These are phyloP conservation scores for Graphilbum sp. DNA, from an alignment of 2,329 filamentous ascomycete species.

Conservation along the genomic window DNA sequence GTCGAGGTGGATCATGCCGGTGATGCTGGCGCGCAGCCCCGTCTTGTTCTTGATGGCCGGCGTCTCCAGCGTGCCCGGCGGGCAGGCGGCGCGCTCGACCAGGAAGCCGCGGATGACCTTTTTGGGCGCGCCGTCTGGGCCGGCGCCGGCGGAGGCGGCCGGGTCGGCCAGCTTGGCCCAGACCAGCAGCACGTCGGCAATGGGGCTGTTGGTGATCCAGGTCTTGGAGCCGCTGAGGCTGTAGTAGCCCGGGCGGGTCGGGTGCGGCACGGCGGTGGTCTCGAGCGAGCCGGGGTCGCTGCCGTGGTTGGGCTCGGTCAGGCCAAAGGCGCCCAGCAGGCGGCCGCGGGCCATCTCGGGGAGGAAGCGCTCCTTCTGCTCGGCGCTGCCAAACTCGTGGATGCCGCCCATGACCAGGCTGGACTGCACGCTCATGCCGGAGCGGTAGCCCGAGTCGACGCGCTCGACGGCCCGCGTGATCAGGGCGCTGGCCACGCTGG, in stretches of 20 bases:
- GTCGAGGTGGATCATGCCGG: constrained; percentile 95
- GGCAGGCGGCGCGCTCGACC: constrained; percentile 71
- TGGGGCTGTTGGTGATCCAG: constrained; percentile 85
- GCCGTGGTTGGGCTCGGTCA: constrained; percentile 80
- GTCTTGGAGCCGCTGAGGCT: constrained; percentile 65
- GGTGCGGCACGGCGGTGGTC: constrained; percentile 59
- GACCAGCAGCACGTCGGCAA: constrained; percentile 63
- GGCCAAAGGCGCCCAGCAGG: constrained; percentile 62
- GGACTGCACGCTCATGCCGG: constrained; percentile 77
- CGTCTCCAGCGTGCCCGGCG: constrained; percentile 77
- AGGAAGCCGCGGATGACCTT: constrained; percentile 66
- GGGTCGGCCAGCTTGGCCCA: constrained; percentile 90
- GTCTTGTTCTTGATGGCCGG: constrained; percentile 92
- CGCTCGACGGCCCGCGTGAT: constrained; percentile 78
- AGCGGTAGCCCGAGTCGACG: constrained; percentile 74
- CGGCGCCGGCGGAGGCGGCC: constrained; percentile 46
- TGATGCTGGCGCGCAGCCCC: constrained; percentile 80
- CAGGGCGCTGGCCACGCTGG: constrained; percentile 63
- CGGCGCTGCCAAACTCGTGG: constrained; percentile 61
- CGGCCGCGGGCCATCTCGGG: constrained; percentile 63
- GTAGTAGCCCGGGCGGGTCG: constrained; percentile 61
- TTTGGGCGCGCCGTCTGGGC: constrained; percentile 3
- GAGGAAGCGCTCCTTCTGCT: constrained; percentile 67
- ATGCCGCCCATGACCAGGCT: constrained; percentile 78
- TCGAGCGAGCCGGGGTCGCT: constrained; percentile 80